A percentile compares a stretch with the other conserved stretches of the same genome.
Conservation (phyloP, 345 rosid genomes). For the Theobroma cacao region DNA sequence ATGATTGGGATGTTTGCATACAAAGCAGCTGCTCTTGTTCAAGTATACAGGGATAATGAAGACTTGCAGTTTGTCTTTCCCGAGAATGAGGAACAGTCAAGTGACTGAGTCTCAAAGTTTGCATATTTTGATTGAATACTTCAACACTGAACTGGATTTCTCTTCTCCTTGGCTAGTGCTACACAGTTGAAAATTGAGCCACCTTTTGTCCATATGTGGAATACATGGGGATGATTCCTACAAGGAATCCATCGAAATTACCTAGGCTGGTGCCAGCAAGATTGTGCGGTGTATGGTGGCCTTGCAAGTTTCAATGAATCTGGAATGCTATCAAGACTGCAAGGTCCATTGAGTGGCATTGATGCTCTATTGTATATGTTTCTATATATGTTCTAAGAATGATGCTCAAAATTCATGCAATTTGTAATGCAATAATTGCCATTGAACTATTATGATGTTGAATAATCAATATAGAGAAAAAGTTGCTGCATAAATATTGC, state of each 20-base stretch:
- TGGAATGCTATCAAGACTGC: neutral
- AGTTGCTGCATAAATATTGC: too few relatives aligned
- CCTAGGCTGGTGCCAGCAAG: neutral
- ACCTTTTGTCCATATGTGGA: neutral
- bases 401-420: neutral
- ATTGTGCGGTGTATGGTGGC: neutral
- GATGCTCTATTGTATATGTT: neutral
- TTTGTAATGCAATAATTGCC: neutral
- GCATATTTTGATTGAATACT: neutral
- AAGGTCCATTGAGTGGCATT: neutral
- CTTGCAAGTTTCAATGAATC: neutral
- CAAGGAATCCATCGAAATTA: neutral
- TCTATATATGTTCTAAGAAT: neutral
- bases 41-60: conserved; percentile 91
- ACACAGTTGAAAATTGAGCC: neutral
- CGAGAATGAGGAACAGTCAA: conserved; percentile 39
- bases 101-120: conserved; percentile 17
- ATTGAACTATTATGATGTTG: neutral
- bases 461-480: neutral
- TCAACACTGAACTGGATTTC: neutral
- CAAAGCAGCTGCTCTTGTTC: conserved; percentile 94
- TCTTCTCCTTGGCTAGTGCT: neutral
- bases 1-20: conserved; percentile 90
- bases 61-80: conserved; percentile 70
- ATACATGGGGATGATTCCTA: neutral